These are phyloP conservation scores for Penicillium sp. DNA, from an alignment of 2,329 filamentous ascomycete genomes.

Conservation along the genomic window DNA sequence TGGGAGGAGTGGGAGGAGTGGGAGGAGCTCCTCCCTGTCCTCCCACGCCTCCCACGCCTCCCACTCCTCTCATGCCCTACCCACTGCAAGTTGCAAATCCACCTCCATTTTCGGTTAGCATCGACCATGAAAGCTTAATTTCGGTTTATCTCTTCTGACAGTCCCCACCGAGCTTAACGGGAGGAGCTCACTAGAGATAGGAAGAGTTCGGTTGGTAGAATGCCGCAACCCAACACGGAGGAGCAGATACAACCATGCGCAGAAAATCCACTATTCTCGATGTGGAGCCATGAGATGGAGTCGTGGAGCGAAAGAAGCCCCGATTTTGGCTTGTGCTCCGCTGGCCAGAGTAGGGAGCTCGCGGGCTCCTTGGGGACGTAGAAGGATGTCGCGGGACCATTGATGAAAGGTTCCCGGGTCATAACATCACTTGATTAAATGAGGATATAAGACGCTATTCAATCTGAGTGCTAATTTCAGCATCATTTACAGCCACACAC, in stretches of 20 bases:
- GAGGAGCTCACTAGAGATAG: slow-evolving; percentile 2
- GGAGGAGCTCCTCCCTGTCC: slow-evolving; percentile 23
- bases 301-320: neutral
- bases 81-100: neutral
- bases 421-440: neutral
- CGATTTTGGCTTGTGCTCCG: neutral
- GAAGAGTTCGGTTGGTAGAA: neutral
- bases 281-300: neutral
- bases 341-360: neutral
- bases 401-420: neutral
- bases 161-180: neutral
- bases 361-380: neutral
- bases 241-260: neutral
- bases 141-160: neutral
- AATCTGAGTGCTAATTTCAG: neutral
- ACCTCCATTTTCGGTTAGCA: neutral
- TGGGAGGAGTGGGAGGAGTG: slow-evolving; percentile 10
- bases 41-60: slow-evolving; percentile 11
- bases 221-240: neutral
- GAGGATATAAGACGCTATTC: slow-evolving; percentile 1
- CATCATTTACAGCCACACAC: neutral
- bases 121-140: neutral
- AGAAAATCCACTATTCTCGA: neutral
- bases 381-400: neutral
- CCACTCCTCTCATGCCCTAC: slow-evolving; percentile 4